These are phyloP conservation scores for Colletotrichum incanum DNA, from an alignment of 2,329 filamentous ascomycete species.

Conservation along the genomic window DNA sequence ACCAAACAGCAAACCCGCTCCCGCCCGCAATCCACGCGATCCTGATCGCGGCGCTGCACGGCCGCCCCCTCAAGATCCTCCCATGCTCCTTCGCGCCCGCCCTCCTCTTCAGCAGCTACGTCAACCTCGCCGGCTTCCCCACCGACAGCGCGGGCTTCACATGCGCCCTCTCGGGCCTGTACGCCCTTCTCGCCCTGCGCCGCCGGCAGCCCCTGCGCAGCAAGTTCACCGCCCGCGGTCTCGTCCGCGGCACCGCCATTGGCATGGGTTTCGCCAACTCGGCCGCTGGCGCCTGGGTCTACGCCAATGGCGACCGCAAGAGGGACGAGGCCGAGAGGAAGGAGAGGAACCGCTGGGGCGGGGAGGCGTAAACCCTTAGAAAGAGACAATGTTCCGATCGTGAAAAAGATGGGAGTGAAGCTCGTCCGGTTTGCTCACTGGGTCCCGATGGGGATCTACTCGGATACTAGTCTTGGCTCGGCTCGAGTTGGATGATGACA, in stretches of 20 bases:
- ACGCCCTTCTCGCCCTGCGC: conserved; percentile 69
- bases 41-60: conserved; percentile 70
- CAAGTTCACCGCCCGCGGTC: conserved; percentile 64
- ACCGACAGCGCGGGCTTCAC: conserved; percentile 71
- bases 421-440: not conserved
- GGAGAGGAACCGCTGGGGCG: conserved; percentile 68
- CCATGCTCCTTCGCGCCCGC: conserved; percentile 67
- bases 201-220: conserved; percentile 58
- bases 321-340: conserved; percentile 64
- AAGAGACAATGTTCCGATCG: not conserved
- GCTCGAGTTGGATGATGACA: conserved; percentile 3
- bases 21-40: conserved; percentile 71
- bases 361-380: conserved; percentile 27
- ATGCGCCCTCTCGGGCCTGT: conserved; percentile 71
- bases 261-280: conserved; percentile 66
- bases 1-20: conserved; percentile 64
- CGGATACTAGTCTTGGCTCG: conserved; percentile 22
- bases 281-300: conserved; percentile 66
- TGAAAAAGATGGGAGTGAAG: not conserved
- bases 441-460: not conserved
- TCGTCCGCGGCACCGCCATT: conserved; percentile 66
- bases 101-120: conserved; percentile 71
- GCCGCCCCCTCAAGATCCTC: conserved; percentile 66
- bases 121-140: conserved; percentile 72
- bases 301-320: conserved; percentile 66